These are phyloP conservation scores for Phytopythium boreale DNA, from an alignment of 352 stramenopile genomes.

Conservation along the genomic window DNA sequence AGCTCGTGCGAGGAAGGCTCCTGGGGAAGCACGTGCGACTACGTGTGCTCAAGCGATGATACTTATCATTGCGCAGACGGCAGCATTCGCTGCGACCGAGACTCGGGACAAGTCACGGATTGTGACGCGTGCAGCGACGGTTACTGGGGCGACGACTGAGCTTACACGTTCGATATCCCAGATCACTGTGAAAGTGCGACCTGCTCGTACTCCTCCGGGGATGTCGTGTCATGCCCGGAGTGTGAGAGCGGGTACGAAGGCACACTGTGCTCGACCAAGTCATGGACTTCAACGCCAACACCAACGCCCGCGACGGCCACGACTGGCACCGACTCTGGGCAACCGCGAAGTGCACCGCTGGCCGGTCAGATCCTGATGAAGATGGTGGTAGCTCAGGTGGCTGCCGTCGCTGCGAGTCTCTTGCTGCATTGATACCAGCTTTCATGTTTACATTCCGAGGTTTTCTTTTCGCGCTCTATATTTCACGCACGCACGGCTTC, in stretches of 20 bases:
- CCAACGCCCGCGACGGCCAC: too few species aligned
- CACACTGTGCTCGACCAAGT: neutral
- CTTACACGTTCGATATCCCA: neutral
- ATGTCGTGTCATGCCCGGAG: neutral
- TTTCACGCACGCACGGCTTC: too few species aligned
- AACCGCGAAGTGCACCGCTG: too few species aligned
- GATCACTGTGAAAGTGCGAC: neutral
- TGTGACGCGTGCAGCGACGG: neutral
- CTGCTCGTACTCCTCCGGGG: neutral
- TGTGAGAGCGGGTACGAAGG: neutral
- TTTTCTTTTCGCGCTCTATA: too few species aligned
- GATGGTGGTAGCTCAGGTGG: too few species aligned
- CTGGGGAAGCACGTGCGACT: neutral
- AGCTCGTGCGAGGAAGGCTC: neutral
- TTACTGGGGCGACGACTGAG: constrained; percentile 1
- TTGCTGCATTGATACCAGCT: too few species aligned
- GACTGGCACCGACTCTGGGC: too few species aligned
- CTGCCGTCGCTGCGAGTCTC: too few species aligned
- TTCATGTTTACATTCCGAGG: too few species aligned
- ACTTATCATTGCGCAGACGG: neutral
- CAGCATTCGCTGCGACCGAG: neutral
- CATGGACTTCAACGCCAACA: neutral
- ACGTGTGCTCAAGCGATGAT: neutral
- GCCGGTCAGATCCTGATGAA: too few species aligned
- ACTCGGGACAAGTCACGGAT: neutral